phyloP scores from a whole-genome alignment of 306 rosid genomes.

The Arachis stenosperma region DNA sequence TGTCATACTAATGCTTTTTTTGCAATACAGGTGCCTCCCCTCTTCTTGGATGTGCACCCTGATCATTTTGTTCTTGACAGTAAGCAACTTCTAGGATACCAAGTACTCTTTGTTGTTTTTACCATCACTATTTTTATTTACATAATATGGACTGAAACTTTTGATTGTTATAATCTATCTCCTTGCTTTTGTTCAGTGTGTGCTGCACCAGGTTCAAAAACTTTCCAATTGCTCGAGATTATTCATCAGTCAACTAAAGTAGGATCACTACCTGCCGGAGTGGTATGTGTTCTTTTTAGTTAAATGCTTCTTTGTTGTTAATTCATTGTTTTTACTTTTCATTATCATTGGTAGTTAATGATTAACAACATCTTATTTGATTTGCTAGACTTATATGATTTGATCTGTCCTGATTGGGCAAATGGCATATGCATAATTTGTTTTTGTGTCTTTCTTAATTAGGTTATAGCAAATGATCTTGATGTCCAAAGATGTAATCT shows the following conservation, averaged over 20 bases:
- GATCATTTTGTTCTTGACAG: constrained; percentile 91
- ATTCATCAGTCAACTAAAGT: constrained; percentile 74
- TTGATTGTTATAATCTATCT: constrained; percentile 9
- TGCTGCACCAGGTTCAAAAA: constrained; percentile 99
- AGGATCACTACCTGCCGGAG: constrained; percentile 79
- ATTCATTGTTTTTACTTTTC: constrained; percentile 16
- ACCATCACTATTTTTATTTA: constrained; percentile 11
- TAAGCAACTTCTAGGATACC: constrained; percentile 59
- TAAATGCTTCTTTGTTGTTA: constrained; percentile 13
- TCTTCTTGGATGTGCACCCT: constrained; percentile 85
- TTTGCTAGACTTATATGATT: constrained; percentile 17
- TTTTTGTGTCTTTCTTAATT: constrained; percentile 34
- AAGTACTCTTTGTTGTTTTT: constrained; percentile 33
- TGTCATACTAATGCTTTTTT: constrained; percentile 35
- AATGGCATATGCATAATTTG: constrained; percentile 24
- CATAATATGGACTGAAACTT: constrained; percentile 31
- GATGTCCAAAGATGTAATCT: constrained; percentile 98
- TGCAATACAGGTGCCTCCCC: constrained; percentile 89
- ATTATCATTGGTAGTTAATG: constrained; percentile 15
- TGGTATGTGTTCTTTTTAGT: constrained; percentile 63
- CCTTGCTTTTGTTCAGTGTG: constrained; percentile 70
- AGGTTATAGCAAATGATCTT: constrained; percentile 97
- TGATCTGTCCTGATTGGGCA: constrained; percentile 20
- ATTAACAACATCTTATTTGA: constrained; percentile 25
- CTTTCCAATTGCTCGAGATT: constrained; percentile 96